Percentiles rank a stretch among this genome's conserved stretches.
These are phyloP conservation scores for Lippia alba DNA, from an alignment of 305 asterid species.

Conservation along the genomic window DNA sequence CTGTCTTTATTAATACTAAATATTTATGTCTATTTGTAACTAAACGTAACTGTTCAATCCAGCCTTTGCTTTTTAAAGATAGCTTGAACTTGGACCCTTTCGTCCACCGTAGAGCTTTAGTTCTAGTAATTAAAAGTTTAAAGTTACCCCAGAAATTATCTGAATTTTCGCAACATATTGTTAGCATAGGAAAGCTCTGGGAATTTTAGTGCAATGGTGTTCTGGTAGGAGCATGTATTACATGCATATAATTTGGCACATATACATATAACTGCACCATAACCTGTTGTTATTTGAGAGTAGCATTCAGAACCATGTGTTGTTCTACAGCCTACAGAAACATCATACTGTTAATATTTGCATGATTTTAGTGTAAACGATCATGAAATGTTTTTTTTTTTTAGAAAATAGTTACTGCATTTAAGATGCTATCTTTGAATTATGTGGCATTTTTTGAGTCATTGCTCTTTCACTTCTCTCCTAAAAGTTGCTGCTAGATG, in stretches of 20 bases:
- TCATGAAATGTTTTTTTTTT: not conserved
- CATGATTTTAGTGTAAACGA: not conserved
- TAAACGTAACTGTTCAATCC: constrained; percentile 7
- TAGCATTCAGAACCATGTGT: not conserved
- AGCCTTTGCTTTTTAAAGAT: not conserved
- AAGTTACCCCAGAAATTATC: not conserved
- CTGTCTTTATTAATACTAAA: constrained; percentile 7
- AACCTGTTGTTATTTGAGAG: not conserved
- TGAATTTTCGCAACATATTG: not conserved
- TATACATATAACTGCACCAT: not conserved
- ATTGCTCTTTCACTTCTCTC: constrained; percentile 5
- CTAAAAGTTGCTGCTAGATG: constrained; percentile 8
- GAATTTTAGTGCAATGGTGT: not conserved
- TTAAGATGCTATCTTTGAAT: not conserved
- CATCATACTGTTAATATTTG: not conserved
- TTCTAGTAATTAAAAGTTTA: constrained; percentile 2
- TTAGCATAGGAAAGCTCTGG: not conserved
- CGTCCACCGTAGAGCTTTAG: not conserved
- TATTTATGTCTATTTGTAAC: not conserved
- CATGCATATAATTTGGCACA: constrained; percentile 4
- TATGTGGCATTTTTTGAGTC: constrained; percentile 2
- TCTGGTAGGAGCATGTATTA: not conserved
- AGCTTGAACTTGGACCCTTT: not conserved
- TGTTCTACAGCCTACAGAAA: too few relatives aligned
- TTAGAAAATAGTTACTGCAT: not conserved